Evolutionary conservation across 768 basidiomycete genomes (phyloP).

Genomic region (Clavulina sp.): DNA sequence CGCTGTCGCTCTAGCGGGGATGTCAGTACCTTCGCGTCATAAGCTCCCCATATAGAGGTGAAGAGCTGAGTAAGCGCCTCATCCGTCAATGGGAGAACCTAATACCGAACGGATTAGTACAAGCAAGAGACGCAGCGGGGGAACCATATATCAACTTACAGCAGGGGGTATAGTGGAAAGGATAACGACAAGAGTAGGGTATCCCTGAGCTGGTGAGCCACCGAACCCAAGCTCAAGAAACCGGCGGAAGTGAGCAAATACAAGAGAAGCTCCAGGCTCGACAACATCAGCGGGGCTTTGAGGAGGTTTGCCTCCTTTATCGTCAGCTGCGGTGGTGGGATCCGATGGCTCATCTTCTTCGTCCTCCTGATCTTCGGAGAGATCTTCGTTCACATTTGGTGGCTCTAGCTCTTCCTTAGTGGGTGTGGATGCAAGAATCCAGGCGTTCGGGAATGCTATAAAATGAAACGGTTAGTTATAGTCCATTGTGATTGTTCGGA

Average conservation of each 20-base stretch:
- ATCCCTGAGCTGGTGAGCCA: constrained; percentile 62
- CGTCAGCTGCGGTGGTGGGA: constrained; percentile 19
- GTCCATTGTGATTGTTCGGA: background rate
- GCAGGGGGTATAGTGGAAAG: constrained; percentile 61
- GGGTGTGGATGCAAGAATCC: constrained; percentile 28
- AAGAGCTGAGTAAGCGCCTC: background rate
- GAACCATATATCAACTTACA: too few relatives aligned
- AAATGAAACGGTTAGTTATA: constrained; percentile 3
- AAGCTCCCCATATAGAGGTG: background rate
- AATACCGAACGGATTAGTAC: background rate
- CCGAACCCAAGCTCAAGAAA: constrained; percentile 68
- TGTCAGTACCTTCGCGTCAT: background rate
- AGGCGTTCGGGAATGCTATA: constrained; percentile 46
- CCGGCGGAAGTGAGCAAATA: constrained; percentile 33
- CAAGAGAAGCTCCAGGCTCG: constrained; percentile 9
- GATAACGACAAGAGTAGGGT: constrained; percentile 64
- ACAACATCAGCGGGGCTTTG: background rate
- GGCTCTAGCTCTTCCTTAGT: too few relatives aligned
- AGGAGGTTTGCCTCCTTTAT: constrained; percentile 18
- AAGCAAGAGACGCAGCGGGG: background rate
- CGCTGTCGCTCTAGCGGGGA: background rate
- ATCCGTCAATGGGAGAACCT: background rate
- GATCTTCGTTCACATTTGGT: constrained; percentile 1
- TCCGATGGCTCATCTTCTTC: constrained; percentile 23
- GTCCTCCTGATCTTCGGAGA: constrained; percentile 18